Evolutionary conservation across 2,329 filamentous ascomycete species (phyloP).

Genomic region (Colletotrichum theobromicola): DNA sequence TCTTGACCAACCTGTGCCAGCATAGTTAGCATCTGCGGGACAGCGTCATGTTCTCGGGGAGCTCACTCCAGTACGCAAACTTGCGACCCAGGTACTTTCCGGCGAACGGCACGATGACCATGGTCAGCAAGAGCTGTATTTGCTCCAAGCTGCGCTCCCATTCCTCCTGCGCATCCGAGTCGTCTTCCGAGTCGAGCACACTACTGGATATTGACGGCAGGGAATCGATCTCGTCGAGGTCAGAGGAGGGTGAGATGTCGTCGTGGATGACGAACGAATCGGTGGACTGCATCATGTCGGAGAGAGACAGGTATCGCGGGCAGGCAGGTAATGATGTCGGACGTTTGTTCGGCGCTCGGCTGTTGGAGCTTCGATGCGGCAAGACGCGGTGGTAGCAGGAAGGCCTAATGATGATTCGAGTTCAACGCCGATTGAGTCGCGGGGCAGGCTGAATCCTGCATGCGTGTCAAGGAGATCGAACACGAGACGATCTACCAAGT

Average conservation of each 20-base stretch:
- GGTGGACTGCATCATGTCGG: slow-evolving; percentile 38
- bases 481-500: neutral
- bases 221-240: slow-evolving; percentile 66
- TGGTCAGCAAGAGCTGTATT: slow-evolving; percentile 87
- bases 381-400: neutral
- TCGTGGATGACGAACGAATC: slow-evolving; percentile 60
- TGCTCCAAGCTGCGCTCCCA: slow-evolving; percentile 96
- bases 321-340: neutral
- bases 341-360: slow-evolving; percentile 4
- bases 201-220: slow-evolving; percentile 64
- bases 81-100: slow-evolving; percentile 95
- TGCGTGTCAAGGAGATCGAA: neutral
- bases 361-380: neutral
- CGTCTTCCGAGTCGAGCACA: slow-evolving; percentile 55
- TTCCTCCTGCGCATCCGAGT: slow-evolving; percentile 89
- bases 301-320: slow-evolving; percentile 27
- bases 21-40: neutral
- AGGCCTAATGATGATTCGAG: neutral
- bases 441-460: neutral
- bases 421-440: neutral
- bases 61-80: slow-evolving; percentile 93
- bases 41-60: neutral
- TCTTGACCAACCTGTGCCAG: slow-evolving; percentile 78
- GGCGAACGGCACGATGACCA: slow-evolving; percentile 92
- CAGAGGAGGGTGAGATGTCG: slow-evolving; percentile 45